Conservation (phyloP, 179 eudicot genomes). For the Beta corolliflora region DNA sequence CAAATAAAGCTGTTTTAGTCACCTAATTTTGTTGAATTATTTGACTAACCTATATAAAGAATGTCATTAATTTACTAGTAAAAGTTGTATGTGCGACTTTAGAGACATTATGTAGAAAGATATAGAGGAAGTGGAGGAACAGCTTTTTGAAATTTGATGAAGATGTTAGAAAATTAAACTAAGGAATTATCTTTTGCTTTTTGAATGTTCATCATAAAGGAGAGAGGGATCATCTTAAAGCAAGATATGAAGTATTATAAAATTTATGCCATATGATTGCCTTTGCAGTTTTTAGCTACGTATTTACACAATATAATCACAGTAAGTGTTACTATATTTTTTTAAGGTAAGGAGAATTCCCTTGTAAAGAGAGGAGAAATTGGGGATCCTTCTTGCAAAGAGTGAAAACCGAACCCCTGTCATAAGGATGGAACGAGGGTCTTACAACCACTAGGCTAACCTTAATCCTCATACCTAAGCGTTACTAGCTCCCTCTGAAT, state of each 20-base stretch:
- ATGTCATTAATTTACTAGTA: neutral
- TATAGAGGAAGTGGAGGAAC: neutral
- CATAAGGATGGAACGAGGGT: no score
- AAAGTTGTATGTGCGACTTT: constrained; percentile 4
- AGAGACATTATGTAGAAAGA: neutral
- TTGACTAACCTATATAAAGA: constrained; percentile 13
- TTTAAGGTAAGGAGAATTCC: no score
- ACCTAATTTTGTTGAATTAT: constrained; percentile 38
- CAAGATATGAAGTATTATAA: neutral
- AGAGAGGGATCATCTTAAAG: neutral
- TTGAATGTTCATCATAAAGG: neutral
- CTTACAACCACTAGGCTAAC: no score
- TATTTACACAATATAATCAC: neutral
- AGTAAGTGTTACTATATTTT: no score
- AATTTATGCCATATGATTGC: neutral
- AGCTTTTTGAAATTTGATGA: constrained; percentile 1
- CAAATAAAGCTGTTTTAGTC: constrained; percentile 25
- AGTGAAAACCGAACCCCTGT: no score
- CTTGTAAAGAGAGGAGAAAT: no score
- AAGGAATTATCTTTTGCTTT: neutral
- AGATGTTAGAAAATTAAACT: neutral
- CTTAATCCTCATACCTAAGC: no score
- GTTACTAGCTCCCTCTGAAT: no score
- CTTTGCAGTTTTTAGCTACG: neutral
- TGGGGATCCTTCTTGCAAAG: no score